phyloP scores from a whole-genome alignment of 257 asterid species.

The Catharanthus roseus region DNA sequence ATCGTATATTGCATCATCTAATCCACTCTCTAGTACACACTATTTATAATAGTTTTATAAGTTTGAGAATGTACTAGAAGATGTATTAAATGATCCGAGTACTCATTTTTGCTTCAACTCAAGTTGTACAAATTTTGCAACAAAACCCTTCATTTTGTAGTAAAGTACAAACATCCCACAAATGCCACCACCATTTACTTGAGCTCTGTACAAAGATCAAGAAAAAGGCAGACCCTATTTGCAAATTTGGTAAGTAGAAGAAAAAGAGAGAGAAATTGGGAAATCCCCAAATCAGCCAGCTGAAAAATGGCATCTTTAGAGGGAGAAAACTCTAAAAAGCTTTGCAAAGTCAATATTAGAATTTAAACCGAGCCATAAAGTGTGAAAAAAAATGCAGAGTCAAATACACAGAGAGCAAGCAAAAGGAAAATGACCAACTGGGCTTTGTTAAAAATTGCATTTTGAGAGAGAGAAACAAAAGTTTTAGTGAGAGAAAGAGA shows the following conservation, averaged over 20 bases:
- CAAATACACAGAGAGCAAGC: neutral
- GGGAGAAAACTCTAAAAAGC: neutral
- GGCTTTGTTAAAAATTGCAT: slow-evolving; percentile 1
- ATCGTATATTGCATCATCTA: too few relatives aligned
- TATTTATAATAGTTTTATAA: too few relatives aligned
- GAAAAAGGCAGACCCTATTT: slow-evolving; percentile 3
- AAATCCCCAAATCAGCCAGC: neutral
- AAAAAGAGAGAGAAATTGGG: neutral
- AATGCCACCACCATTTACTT: neutral
- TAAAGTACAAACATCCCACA: neutral
- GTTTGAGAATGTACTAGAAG: too few relatives aligned
- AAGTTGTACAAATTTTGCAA: neutral
- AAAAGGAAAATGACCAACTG: slow-evolving; percentile 6
- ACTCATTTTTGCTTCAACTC: neutral
- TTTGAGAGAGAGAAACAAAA: slow-evolving; percentile 6
- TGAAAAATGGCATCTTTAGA: neutral
- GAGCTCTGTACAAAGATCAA: neutral
- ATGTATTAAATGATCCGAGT: too few relatives aligned
- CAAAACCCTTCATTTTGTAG: neutral
- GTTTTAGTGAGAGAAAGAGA: slow-evolving; percentile 10
- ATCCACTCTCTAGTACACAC: too few relatives aligned
- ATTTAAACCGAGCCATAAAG: neutral
- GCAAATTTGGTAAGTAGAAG: neutral
- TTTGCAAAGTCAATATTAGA: neutral
- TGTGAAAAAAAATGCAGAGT: neutral